phyloP scores from a whole-genome alignment of 2,329 filamentous ascomycete species.

The Pseudocercospora cruenta region DNA sequence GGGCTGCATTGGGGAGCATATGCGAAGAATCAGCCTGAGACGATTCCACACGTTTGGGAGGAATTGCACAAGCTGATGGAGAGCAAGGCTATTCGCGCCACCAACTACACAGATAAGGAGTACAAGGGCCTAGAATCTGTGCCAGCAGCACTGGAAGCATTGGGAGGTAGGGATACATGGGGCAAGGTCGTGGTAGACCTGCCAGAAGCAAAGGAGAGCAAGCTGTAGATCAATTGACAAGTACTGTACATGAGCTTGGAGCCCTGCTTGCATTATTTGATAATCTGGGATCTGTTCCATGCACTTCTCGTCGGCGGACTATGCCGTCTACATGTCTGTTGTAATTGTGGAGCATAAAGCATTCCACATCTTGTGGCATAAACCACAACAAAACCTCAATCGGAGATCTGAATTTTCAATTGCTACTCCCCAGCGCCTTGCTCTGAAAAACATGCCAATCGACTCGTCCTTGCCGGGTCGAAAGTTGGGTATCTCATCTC shows the following conservation, averaged over 20 bases:
- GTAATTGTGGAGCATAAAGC: background rate
- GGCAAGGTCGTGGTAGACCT: conserved; percentile 93
- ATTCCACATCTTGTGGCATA: background rate
- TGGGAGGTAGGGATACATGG: conserved; percentile 85
- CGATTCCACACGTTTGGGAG: conserved; percentile 74
- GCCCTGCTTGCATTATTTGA: background rate
- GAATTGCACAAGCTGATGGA: conserved; percentile 78
- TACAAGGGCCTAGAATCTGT: conserved; percentile 83
- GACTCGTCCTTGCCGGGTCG: background rate
- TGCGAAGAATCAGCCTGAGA: conserved; percentile 70
- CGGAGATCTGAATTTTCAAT: background rate
- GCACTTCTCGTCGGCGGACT: background rate
- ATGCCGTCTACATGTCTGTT: background rate
- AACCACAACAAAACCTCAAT: background rate
- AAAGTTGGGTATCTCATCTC: conserved; percentile 5
- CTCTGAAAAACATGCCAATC: conserved; percentile 14
- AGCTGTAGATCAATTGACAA: conserved; percentile 34
- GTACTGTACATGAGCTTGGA: background rate
- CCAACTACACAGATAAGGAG: conserved; percentile 78
- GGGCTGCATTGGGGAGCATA: conserved; percentile 94
- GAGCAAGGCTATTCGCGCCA: conserved; percentile 77
- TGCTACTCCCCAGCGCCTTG: conserved; percentile 19
- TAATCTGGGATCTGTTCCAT: background rate
- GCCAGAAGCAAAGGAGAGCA: conserved; percentile 62
- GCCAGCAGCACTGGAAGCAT: conserved; percentile 72